These are phyloP conservation scores for Stagonosporopsis cucurbitacearum DNA, from an alignment of 2,329 filamentous ascomycete genomes.

Conservation along the genomic window DNA sequence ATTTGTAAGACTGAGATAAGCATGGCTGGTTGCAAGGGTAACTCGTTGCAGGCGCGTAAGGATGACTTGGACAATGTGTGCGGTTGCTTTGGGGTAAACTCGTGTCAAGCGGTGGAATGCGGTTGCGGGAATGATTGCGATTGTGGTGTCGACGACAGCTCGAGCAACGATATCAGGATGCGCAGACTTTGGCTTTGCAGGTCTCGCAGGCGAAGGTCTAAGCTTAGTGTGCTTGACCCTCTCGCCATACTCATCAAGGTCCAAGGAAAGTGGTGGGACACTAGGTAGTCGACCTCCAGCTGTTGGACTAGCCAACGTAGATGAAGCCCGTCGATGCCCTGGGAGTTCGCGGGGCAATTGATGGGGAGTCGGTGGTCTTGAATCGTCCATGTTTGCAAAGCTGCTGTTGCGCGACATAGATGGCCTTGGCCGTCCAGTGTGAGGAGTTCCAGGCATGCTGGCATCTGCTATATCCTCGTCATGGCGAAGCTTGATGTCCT, in stretches of 20 bases:
- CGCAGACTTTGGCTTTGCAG: constrained; percentile 70
- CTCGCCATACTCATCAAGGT: constrained; percentile 48
- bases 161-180: constrained; percentile 98
- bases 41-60: constrained; percentile 92
- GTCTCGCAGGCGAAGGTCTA: constrained; percentile 35
- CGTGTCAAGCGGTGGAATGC: constrained; percentile 91
- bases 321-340: constrained; percentile 37
- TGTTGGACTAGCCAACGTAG: constrained; percentile 44
- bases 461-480: constrained; percentile 63
- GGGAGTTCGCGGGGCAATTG: constrained; percentile 27
- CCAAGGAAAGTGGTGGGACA: constrained; percentile 79
- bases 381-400: constrained; percentile 40
- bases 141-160: constrained; percentile 94
- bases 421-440: constrained; percentile 25
- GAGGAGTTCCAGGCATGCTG: constrained; percentile 39
- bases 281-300: constrained; percentile 54
- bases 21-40: constrained; percentile 91
- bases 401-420: constrained; percentile 37
- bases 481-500: constrained; percentile 82
- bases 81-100: constrained; percentile 93
- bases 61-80: constrained; percentile 98
- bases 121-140: constrained; percentile 96
- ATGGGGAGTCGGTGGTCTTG: constrained; percentile 40
- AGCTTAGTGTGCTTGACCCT: constrained; percentile 31
- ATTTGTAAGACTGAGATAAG: constrained; percentile 87